Evolutionary conservation across 331 rosid species (phyloP).

Genomic region (Phaseolus coccineus): DNA sequence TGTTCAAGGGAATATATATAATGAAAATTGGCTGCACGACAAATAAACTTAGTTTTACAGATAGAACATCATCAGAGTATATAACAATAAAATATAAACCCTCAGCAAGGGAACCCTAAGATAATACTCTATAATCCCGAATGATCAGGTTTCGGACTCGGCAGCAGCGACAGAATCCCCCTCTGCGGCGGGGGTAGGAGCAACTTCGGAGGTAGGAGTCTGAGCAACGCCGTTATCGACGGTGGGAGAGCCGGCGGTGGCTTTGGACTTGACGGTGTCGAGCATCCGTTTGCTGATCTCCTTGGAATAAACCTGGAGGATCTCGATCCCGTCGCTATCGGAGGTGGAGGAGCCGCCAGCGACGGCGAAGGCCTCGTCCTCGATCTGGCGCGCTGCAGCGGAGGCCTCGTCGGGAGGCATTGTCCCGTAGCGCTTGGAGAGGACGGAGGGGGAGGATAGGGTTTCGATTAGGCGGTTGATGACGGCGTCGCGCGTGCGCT

Average conservation of each 20-base stretch:
- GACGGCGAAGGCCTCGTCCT: slow-evolving; percentile 72
- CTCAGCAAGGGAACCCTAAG: slow-evolving; percentile 34
- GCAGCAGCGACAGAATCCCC: slow-evolving; percentile 42
- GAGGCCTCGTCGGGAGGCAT: slow-evolving; percentile 66
- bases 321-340: slow-evolving; percentile 85
- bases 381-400: slow-evolving; percentile 69
- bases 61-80: slow-evolving; percentile 58
- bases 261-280: slow-evolving; percentile 70
- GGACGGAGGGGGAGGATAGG: slow-evolving; percentile 78
- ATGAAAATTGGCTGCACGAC: slow-evolving; percentile 50
- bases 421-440: slow-evolving; percentile 94
- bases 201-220: slow-evolving; percentile 40
- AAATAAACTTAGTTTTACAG: slow-evolving; percentile 53
- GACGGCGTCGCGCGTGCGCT: slow-evolving; percentile 95
- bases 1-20: slow-evolving; percentile 29
- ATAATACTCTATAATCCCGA: slow-evolving; percentile 34
- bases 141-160: slow-evolving; percentile 54
- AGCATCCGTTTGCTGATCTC: slow-evolving; percentile 97
- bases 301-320: slow-evolving; percentile 93
- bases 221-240: slow-evolving; percentile 52
- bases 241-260: slow-evolving; percentile 49
- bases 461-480: slow-evolving; percentile 82
- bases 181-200: slow-evolving; percentile 44
- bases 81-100: slow-evolving; percentile 33
- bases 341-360: slow-evolving; percentile 63